A percentile compares a stretch with the other conserved stretches of the same genome.
Conservation (phyloP, 345 rosid species). For the Murraya paniculata region DNA sequence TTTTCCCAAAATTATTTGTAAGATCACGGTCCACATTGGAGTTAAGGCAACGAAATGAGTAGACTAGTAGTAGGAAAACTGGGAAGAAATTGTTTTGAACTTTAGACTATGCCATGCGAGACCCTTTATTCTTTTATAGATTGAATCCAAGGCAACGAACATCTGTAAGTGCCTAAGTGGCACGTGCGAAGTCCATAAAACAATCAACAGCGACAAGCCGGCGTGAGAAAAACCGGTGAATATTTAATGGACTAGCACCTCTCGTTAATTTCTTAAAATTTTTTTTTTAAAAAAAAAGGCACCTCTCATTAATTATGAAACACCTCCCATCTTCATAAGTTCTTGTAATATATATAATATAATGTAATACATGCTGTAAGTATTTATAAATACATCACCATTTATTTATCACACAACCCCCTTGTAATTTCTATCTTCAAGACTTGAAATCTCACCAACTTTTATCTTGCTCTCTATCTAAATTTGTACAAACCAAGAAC, state of each 20-base stretch:
- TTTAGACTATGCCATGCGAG: background rate
- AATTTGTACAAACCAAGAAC: background rate
- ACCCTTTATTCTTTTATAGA: too few relatives aligned
- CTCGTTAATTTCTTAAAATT: background rate
- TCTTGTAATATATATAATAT: background rate
- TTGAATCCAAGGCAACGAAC: background rate
- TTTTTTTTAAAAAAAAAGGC: too few relatives aligned
- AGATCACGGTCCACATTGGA: background rate
- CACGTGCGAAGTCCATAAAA: slow-evolving; percentile 1
- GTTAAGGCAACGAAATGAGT: background rate
- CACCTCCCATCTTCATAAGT: too few relatives aligned
- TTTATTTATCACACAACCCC: background rate
- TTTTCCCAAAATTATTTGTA: background rate
- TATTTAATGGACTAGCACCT: background rate
- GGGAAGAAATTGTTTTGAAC: too few relatives aligned
- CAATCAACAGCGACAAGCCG: background rate
- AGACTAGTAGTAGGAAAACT: background rate
- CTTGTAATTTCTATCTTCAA: background rate
- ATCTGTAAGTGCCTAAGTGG: background rate
- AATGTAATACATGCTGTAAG: background rate
- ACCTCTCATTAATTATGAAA: too few relatives aligned
- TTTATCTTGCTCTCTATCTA: background rate
- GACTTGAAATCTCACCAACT: background rate
- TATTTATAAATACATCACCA: background rate
- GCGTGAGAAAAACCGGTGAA: slow-evolving; percentile 9